A percentile compares a stretch with the other conserved stretches of the same genome.
phyloP scores from a whole-genome alignment of 495 filamentous ascomycete genomes.

The Penicillium ochrochloron region DNA sequence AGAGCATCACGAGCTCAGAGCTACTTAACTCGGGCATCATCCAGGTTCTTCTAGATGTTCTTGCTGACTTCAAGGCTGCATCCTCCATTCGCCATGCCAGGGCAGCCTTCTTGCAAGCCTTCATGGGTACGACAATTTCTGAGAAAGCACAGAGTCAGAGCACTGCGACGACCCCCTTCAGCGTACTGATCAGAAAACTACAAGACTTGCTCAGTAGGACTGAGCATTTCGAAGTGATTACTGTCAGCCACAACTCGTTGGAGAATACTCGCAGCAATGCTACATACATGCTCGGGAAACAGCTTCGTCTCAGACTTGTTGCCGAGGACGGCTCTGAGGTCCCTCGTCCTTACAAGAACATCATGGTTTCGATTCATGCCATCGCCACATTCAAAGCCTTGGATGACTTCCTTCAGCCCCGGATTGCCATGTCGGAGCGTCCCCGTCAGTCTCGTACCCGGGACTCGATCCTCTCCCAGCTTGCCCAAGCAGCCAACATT shows the following conservation, averaged over 20 bases:
- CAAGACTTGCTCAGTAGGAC: conserved; percentile 95
- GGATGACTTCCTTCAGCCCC: conserved; percentile 92
- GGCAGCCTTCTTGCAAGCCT: conserved; percentile 88
- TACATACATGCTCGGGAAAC: conserved; percentile 94
- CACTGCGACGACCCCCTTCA: conserved; percentile 79
- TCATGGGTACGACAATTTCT: conserved; percentile 77
- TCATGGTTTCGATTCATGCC: conserved; percentile 98
- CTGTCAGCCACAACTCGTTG: conserved; percentile 89
- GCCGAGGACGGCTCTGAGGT: conserved; percentile 92
- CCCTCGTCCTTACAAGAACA: conserved; percentile 80
- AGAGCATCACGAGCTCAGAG: conserved; percentile 97
- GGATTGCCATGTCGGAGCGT: conserved; percentile 83
- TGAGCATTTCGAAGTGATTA: conserved; percentile 97
- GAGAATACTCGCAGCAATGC: conserved; percentile 92
- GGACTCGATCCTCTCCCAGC: conserved; percentile 72
- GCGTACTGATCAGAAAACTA: conserved; percentile 88
- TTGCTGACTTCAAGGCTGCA: conserved; percentile 64
- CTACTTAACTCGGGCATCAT: conserved; percentile 89
- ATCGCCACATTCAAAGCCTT: conserved; percentile 97
- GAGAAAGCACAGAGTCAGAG: conserved; percentile 65
- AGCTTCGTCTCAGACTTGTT: conserved; percentile 85
- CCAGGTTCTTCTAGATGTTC: conserved; percentile 77
- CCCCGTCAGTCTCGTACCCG: conserved; percentile 69
- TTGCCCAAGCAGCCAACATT: conserved; percentile 73
- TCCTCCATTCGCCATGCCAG: conserved; percentile 62